Conservation (phyloP, 176 grass and related monocot genomes). For the Musa beccarii region DNA sequence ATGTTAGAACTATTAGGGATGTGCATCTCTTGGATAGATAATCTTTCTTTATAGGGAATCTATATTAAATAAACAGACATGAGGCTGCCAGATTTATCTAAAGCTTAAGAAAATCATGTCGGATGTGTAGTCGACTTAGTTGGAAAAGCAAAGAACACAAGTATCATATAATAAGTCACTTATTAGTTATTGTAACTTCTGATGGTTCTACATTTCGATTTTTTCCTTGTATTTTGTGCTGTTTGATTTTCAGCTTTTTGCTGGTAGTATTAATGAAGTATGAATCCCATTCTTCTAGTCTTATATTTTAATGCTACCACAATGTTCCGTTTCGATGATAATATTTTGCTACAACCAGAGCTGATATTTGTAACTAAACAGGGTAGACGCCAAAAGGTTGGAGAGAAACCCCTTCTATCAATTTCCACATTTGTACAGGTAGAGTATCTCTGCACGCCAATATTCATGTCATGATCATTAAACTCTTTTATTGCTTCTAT, state of each 20-base stretch:
- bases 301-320: not conserved
- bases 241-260: too few relatives aligned
- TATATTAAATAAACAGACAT: too few relatives aligned
- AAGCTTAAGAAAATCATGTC: too few relatives aligned
- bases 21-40: too few relatives aligned
- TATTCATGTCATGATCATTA: not conserved
- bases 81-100: too few relatives aligned
- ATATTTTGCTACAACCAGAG: not conserved
- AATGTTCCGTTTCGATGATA: not conserved
- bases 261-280: not conserved
- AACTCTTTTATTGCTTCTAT: not conserved
- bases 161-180: too few relatives aligned
- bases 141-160: too few relatives aligned
- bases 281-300: not conserved
- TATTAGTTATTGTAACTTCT: not conserved
- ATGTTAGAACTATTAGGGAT: too few relatives aligned
- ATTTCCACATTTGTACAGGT: constrained; percentile 97
- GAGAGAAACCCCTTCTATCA: constrained; percentile 87
- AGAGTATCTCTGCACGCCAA: not conserved
- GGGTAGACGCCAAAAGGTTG: constrained; percentile 91
- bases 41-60: too few relatives aligned
- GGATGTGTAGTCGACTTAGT: too few relatives aligned
- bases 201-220: not conserved
- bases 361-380: constrained; percentile 32
- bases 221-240: not conserved